Evolutionary conservation across 495 filamentous ascomycete species (phyloP), one percentile per base, ranked within the genome.

Genomic region (Recurvomyces mirabilis): DNA sequence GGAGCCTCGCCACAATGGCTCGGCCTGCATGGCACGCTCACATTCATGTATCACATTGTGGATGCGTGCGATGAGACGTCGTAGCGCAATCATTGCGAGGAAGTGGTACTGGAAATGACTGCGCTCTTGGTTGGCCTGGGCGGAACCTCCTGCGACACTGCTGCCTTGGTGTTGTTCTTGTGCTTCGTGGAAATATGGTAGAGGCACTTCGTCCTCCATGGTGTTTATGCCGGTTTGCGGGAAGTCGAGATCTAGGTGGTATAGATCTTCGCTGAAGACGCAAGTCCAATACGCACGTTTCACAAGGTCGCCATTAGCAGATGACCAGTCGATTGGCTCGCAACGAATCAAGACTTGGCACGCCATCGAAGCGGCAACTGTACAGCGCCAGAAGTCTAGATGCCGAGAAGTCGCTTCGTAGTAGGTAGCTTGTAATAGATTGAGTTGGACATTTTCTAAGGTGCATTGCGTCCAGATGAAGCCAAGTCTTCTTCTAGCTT

Each of bases 201-300:
- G 58, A 15, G 69, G 68, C 1, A 77, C 67, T 21, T 63, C 25
- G 12, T 64, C 53, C 41, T 75, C 72, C 31, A 74, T 52, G 28
- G 60, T 65, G 20, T 69, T 59, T 5, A 79, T 60, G 5, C 70
- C 72, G 0, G 73, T 74, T 14, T 61, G 65, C 3, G 73, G 67
- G 7, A 75, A 60, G 29, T 74, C 73, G 2, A 77, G 58, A 45
- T 79, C 75, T 23, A 77, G 59, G 30, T 74, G 65, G 5, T 75
- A 58, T 21, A 63, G 65, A 14, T 71, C 74, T 50, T 79, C 74
- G 59, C 74, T 70, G 24, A 76, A 65, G 9, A 68, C 64, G 49
- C 74, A 77, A 46, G 71, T 68, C 75, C 75, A 79, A 35, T 71
- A 79, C 0, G 60, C 61, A 39, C 74, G 65, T 43, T 73, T 69